Percentiles rank a stretch among this genome's conserved stretches.
Evolutionary conservation across 1,284 basidiomycete species (phyloP).

Genomic region (Puccinia coronata): DNA sequence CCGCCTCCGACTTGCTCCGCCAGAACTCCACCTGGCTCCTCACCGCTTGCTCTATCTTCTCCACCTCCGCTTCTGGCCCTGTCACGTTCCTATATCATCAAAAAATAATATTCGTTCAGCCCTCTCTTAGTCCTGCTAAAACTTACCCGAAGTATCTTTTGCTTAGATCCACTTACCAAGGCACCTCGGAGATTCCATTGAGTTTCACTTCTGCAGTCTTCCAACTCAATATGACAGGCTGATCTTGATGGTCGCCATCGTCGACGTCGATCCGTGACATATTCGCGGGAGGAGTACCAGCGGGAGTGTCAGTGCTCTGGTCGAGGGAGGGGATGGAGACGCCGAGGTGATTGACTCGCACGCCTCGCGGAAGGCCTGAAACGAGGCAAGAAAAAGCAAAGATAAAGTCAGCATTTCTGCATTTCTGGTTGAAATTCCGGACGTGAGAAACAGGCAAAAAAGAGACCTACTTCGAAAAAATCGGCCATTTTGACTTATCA

Average conservation of each 20-base stretch:
- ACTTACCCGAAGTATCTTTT: background rate
- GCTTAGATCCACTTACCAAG: constrained; percentile 15
- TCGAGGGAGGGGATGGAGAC: constrained; percentile 18
- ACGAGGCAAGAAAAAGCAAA: background rate
- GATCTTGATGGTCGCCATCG: background rate
- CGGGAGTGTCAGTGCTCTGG: background rate
- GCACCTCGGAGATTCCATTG: constrained; percentile 19
- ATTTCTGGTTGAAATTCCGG: background rate
- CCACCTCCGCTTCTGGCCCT: background rate
- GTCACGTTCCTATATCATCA: constrained; percentile 31
- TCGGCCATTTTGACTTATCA: constrained; percentile 19
- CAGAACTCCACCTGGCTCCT: constrained; percentile 1
- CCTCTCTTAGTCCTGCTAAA: too few species aligned
- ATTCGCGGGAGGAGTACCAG: background rate
- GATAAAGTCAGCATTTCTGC: background rate
- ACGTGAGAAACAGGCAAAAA: background rate
- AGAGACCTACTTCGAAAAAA: constrained; percentile 22
- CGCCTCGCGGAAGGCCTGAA: constrained; percentile 34
- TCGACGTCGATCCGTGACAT: constrained; percentile 37
- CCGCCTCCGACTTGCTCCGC: background rate
- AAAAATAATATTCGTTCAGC: too few species aligned
- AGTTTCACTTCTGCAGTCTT: background rate
- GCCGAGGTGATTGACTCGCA: constrained; percentile 22
- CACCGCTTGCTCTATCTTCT: constrained; percentile 3
- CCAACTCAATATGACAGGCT: constrained; percentile 30